Evolutionary conservation across 768 basidiomycete species (phyloP), one percentile per base, ranked within the genome.

Genomic region (Kwoniella newhampshirensis): DNA sequence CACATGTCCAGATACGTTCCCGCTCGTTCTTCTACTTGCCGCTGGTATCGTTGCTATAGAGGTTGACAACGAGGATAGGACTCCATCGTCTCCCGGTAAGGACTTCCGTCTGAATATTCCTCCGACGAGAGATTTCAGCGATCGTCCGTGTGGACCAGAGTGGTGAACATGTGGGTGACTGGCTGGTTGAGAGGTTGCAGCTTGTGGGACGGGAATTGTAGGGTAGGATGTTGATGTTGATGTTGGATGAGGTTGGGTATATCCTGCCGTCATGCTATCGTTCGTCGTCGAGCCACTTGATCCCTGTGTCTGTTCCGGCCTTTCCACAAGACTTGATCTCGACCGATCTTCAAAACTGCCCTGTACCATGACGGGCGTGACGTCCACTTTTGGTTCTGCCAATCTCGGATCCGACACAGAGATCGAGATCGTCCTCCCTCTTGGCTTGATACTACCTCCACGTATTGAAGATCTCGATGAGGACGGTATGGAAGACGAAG

Each of bases 111-210:
- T 48, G 57, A 69, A 69, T 13, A 69, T 58, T 3, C 65, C 70
- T n/a, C 70, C 70, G 7, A 71, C 70, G 1, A 71, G 43, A 15
- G 64, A 61, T 51, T 66, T 68, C 18, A 71, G 54, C 8, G 61
- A 27, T 28, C 60, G 63, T 1, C 62, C 54, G 9, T 53, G 55
- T 26, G 54, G 48, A 26, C 40, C 28, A 12, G 56, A 48, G 15
- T 45, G 54, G 13, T 32, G 32, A 32, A 32, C 23, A 18, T 39
- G 26, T 40, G 48, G 3, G 13, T n/a, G 27, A 27, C 25, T n/a
- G 18, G 17, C 32, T 52, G 32, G 26, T 21, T 25, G 35, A 26
- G 30, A 32, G 3, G 15, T 49, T 30, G 23, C 8, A n/a, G n/a
- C 8, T n/a, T 36, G 41, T 39, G 11, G 20, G 53, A 23, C 7